A percentile compares a stretch with the other conserved stretches of the same genome.
Conservation (phyloP, 2,329 filamentous ascomycete species). For the Gnomoniopsis sp. region DNA sequence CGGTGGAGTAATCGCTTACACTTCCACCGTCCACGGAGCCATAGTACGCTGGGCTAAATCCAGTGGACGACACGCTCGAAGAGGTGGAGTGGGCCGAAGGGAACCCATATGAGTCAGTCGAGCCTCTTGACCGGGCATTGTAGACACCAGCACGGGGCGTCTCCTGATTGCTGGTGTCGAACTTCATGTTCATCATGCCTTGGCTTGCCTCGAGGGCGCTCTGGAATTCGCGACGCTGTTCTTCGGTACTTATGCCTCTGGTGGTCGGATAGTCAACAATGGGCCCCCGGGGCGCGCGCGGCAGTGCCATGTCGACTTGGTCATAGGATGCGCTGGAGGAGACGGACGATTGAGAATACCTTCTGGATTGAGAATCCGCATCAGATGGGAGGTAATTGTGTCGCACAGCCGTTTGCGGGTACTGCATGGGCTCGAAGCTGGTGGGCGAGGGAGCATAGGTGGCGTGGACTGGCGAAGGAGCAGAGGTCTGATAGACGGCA, state of each 20-base stretch:
- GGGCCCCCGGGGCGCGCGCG: constrained; percentile 52
- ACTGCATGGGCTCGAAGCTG: constrained; percentile 71
- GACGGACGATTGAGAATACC: constrained; percentile 84
- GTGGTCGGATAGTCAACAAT: constrained; percentile 57
- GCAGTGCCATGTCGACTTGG: constrained; percentile 27
- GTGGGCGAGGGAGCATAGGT: constrained; percentile 65
- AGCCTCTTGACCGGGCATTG: constrained; percentile 63
- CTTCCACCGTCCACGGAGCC: constrained; percentile 74
- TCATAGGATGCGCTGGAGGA: constrained; percentile 47
- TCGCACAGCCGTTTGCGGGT: constrained; percentile 63
- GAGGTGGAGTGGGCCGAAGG: constrained; percentile 79
- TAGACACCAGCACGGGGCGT: constrained; percentile 83
- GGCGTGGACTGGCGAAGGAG: constrained; percentile 63
- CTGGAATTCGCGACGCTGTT: constrained; percentile 63
- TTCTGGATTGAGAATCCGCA: constrained; percentile 52
- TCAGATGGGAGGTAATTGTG: constrained; percentile 56
- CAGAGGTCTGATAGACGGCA: constrained; percentile 59
- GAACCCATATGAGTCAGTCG: constrained; percentile 87
- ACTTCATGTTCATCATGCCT: constrained; percentile 85
- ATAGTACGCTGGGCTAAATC: constrained; percentile 75
- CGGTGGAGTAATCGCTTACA: constrained; percentile 90
- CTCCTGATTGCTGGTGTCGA: constrained; percentile 60
- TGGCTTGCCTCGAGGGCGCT: constrained; percentile 91
- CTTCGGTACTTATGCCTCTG: constrained; percentile 31
- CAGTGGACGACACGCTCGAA: constrained; percentile 84